Base-by-base conservation (phyloP, 2,329 filamentous ascomycete genomes). In the Cryphonectria nitschkei region DNA sequence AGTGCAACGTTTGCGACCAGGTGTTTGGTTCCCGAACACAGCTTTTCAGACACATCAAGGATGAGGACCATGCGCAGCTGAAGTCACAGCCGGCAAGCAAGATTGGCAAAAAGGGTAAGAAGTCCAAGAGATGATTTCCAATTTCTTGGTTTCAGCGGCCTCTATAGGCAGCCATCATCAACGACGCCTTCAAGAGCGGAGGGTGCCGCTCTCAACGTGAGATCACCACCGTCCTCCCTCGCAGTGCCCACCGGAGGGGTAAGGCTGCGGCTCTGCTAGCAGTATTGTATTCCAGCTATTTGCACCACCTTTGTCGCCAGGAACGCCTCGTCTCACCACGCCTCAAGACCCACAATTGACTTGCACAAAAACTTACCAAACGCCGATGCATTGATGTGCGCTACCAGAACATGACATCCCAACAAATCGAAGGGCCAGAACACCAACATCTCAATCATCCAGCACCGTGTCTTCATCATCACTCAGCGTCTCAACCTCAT, bases 401-500 rank as follows among this genome's bases (percentile, higher is more conserved):
- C 65, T 32, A 26, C 58, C 66, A 39, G 37, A 39, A 39, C 37
- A 60, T 32, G 32, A 14, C 68, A 65, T 50, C 60, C 69, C 63
- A 37, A 32, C 46, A 43, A 52, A 26, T 62, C 50, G 46, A 68
- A 26, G 9, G 46, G 39, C 13, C 9, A 19, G 32, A 37, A 64
- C 29, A 22, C 54, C 50, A 64, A 37, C n/a, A 22, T 39, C 6
- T 74, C 69, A 74, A 13, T 50, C 67, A 43, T 73, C 68, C 46
- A 74, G 68, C 26, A 74, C 70, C 74, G 80, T 79, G 50, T 80
- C 68, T 37, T 71, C 81, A 62, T 82, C 82, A 37, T 96, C 93
- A 77, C 97, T 96, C 77, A 98, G 86, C 2, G 89, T 91, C 79
- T 98, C 93, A 3, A 99, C 95, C 77, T 97, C 94, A 74, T 97